These are phyloP conservation scores for Adansonia digitata DNA, from an alignment of 345 rosid species.

Conservation along the genomic window DNA sequence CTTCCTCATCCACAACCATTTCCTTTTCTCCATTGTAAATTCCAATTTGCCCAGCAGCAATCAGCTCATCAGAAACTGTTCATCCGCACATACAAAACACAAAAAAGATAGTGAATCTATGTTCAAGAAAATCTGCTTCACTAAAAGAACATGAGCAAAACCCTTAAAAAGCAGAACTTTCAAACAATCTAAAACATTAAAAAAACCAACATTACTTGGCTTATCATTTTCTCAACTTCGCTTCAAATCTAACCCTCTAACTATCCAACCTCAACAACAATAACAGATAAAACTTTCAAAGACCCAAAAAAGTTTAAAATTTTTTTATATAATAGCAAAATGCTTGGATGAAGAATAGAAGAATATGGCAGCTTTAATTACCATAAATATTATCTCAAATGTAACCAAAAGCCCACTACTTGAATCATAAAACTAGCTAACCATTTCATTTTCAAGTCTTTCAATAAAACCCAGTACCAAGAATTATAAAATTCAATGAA, in stretches of 20 bases:
- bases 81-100: constrained; percentile 34
- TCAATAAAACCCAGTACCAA: too few relatives aligned
- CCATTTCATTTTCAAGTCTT: too few relatives aligned
- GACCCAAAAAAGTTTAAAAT: too few relatives aligned
- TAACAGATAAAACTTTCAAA: not conserved
- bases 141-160: constrained; percentile 3
- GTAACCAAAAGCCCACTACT: too few relatives aligned
- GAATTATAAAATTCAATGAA: constrained; percentile 15
- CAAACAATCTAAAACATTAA: constrained; percentile 17
- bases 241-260: constrained; percentile 45
- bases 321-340: not conserved
- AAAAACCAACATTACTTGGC: constrained; percentile 25
- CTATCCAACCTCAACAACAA: constrained; percentile 31
- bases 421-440: too few relatives aligned
- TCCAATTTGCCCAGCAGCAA: constrained; percentile 13
- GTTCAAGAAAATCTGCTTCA: constrained; percentile 8
- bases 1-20: constrained; percentile 71
- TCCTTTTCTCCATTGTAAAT: constrained; percentile 62
- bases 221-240: constrained; percentile 42
- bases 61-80: constrained; percentile 32
- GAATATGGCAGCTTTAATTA: too few relatives aligned
- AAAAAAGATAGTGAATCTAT: not conserved
- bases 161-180: constrained; percentile 25
- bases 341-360: not conserved
- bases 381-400: too few relatives aligned